These are phyloP conservation scores for Pseudogymnoascus sp. DNA, from an alignment of 2,329 filamentous ascomycete genomes.

Conservation along the genomic window DNA sequence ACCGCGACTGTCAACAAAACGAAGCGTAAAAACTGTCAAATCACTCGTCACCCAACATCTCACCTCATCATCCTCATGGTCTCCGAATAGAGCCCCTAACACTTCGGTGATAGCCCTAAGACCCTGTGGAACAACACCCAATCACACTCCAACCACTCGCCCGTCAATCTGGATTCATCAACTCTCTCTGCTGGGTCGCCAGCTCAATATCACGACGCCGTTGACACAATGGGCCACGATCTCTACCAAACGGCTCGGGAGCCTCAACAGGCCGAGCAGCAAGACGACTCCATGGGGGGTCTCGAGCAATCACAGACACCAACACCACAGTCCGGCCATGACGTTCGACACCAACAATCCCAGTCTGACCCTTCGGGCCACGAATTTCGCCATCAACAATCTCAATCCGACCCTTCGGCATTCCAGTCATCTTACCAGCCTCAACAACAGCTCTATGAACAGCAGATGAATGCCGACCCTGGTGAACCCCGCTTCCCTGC, in stretches of 20 bases:
- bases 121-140: slow-evolving; percentile 8
- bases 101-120: slow-evolving; percentile 5
- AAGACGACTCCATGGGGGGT: slow-evolving; percentile 27
- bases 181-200: slow-evolving; percentile 43
- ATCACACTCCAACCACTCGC: slow-evolving; percentile 14
- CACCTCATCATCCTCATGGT: slow-evolving; percentile 8
- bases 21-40: background rate
- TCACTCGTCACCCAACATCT: slow-evolving; percentile 5
- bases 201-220: slow-evolving; percentile 48
- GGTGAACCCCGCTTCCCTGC: slow-evolving; percentile 28
- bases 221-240: slow-evolving; percentile 46
- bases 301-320: slow-evolving; percentile 30
- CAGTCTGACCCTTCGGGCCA: slow-evolving; percentile 21
- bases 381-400: slow-evolving; percentile 2
- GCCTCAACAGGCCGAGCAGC: slow-evolving; percentile 23
- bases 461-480: slow-evolving; percentile 20
- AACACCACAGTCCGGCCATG: slow-evolving; percentile 21
- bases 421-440: slow-evolving; percentile 26
- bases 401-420: slow-evolving; percentile 20
- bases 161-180: slow-evolving; percentile 47
- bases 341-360: slow-evolving; percentile 28
- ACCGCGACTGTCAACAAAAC: slow-evolving; percentile 10
- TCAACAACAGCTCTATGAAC: slow-evolving; percentile 22
- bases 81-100: slow-evolving; percentile 10
- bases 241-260: slow-evolving; percentile 32